Evolutionary conservation across 176 grass and related monocot genomes (phyloP).

Genomic region (Elymus sibiricus): DNA sequence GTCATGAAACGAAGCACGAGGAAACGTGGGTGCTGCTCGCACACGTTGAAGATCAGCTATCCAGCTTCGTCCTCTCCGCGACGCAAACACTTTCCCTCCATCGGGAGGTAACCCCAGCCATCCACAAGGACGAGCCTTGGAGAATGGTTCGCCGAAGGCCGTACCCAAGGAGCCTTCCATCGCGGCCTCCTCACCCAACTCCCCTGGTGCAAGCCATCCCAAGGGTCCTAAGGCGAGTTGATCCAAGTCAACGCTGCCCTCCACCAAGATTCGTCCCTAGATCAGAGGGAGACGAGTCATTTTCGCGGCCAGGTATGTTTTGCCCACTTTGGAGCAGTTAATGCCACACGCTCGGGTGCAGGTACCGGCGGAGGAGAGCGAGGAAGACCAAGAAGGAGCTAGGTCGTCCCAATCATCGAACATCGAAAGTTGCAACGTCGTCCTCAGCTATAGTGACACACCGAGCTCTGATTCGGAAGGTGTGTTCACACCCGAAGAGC

Average conservation of each 20-base stretch:
- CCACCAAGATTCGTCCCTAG: background rate
- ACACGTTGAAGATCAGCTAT: no score
- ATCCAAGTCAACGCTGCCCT: background rate
- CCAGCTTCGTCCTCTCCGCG: no score
- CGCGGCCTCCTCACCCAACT: background rate
- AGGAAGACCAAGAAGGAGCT: background rate
- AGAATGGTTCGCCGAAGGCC: background rate
- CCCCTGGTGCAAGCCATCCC: background rate
- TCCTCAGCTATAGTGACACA: background rate
- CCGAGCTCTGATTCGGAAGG: background rate
- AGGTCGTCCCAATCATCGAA: background rate
- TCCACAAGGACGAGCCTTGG: background rate
- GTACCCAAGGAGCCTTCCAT: background rate
- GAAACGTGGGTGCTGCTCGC: no score
- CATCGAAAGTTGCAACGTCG: background rate
- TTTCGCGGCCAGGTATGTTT: background rate
- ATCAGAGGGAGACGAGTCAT: background rate
- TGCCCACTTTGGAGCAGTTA: background rate
- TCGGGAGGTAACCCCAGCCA: background rate
- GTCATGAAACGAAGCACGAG: no score
- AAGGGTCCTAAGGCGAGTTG: background rate
- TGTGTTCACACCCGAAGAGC: background rate
- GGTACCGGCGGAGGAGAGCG: no score
- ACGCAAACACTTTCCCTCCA: no score
- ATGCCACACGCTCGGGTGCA: background rate